Conservation (phyloP, 2,329 filamentous ascomycete genomes). For the Metarhizium brunneum region DNA sequence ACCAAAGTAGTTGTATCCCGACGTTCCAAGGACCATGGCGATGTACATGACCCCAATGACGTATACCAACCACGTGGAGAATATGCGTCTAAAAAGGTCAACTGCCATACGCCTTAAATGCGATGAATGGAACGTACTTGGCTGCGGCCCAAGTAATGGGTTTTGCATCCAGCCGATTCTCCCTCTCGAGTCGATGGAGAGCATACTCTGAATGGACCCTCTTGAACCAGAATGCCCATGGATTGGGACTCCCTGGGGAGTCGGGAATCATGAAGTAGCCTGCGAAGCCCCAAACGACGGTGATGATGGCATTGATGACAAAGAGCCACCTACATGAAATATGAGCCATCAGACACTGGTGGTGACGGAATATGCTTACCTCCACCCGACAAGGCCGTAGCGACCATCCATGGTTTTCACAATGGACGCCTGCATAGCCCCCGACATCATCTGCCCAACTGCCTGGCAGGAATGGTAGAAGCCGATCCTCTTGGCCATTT, state of each 20-base stretch:
- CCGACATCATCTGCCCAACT: slow-evolving; percentile 32
- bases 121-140: slow-evolving; percentile 7
- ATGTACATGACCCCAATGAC: slow-evolving; percentile 22
- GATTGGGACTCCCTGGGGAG: slow-evolving; percentile 17
- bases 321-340: slow-evolving; percentile 27
- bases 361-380: slow-evolving; percentile 12
- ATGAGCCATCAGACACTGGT: neutral
- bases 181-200: slow-evolving; percentile 16
- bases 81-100: slow-evolving; percentile 11
- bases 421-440: slow-evolving; percentile 32
- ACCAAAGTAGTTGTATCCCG: slow-evolving; percentile 25
- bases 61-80: slow-evolving; percentile 20
- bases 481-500: slow-evolving; percentile 30
- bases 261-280: slow-evolving; percentile 27
- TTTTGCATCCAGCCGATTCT: slow-evolving; percentile 11
- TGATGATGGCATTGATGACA: slow-evolving; percentile 32
- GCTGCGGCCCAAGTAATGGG: slow-evolving; percentile 17
- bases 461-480: slow-evolving; percentile 32
- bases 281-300: slow-evolving; percentile 21
- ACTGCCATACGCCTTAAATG: neutral
- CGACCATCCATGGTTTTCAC: slow-evolving; percentile 28
- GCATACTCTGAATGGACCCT: slow-evolving; percentile 17
- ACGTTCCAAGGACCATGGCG: slow-evolving; percentile 22
- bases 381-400: slow-evolving; percentile 30
- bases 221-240: slow-evolving; percentile 21